Base-by-base conservation (phyloP, 2,329 filamentous ascomycete species). In the Coniochaeta sp. region DNA sequence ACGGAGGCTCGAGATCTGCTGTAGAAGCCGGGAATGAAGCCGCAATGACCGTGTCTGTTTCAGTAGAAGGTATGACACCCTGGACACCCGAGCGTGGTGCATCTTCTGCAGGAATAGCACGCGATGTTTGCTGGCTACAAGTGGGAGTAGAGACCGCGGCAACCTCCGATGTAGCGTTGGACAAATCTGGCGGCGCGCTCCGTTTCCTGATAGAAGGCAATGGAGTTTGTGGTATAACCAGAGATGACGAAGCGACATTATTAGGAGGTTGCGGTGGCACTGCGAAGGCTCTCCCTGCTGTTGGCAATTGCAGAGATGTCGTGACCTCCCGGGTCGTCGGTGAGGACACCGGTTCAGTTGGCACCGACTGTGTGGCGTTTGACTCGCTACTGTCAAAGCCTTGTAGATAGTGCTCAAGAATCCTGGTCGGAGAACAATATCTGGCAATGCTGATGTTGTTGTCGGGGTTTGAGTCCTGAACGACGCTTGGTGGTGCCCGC, bases 381-480 rank as follows among this genome's bases (percentile, higher is more conserved):
- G 69, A 64, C 62, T 65, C 63, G 24, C 71, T 64, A 17, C 63
- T 70, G 40, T 70, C 70, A 26, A 68, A 69, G 9, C 65, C 64
- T 57, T 78, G 76, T 3, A 83, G 71, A 61, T 79, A 82, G 26
- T 77, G 74, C 61, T 82, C 77, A 12, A 85, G 65, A 0, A 83
- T 70, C 43, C 79, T 74, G 1, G 78, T 80, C 0, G 83, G 83
- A 0, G 84, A 81, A 19, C 72, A 75, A 26, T 75, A 73, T 16
- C 67, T 67, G 1, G 67, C 56, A 1, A 75, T 62, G 0, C 65
- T 62, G 14, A 70, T 57, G 67, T 71, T 63, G 59, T 74, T 72
- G 8, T 73, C 68, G 0, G 76, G 79, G 64, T 83, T 79, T 0
- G 84, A 87, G 65, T 87, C 84, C 11, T 74, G 76, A 22, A 87